Evolutionary conservation across 257 asterid species (phyloP), one percentile per base, ranked within the genome.

Genomic region (Haberlea rhodopensis): DNA sequence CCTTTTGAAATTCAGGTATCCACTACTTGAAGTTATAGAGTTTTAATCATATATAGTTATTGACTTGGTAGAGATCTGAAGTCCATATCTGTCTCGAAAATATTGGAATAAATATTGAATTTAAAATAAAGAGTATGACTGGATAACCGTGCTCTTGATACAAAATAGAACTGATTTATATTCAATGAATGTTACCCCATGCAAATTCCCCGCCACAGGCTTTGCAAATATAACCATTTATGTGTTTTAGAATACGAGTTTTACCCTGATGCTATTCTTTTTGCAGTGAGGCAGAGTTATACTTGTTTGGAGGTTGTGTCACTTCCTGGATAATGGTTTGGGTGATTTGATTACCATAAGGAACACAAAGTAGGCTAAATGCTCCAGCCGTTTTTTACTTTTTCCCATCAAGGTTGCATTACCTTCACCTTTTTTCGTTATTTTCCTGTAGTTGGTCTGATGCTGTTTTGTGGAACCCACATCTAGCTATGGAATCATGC

Each of bases 381-480:
- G 57, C 45, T 70, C 29, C 52, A 5, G 46, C 56, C 32, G 46
- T 24, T 57, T 29, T 43, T 66, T 68, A 16, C 27, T 3, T 31
- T n/a, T 31, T 57, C 62, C 31, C 65, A 54, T 65, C 45, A 37
- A 11, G 26, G 53, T 19, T 48, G 32, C 16, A 32, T 31, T 34
- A 4, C 5, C 54, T 57, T 73, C 62, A 66, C 25, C 23, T 13
- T 32, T n/a, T 53, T 70, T 3, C 26, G 22, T 67, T 70, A 18
- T 63, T 46, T 56, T 24, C 26, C 52, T 58, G 69, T 79, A 94
- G 99, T 75, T 94, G 99, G 99, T 74, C 96, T 1, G 99, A 94
- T 80, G 70, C 90, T 65, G 99, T 94, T 64, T 71, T 94, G 60
- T 94, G 99, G 99, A 94, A 94, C 69, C 99, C 97, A 5, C 80